These are phyloP conservation scores for Prinsepia uniflora DNA, from an alignment of 306 rosid genomes.

Conservation along the genomic window DNA sequence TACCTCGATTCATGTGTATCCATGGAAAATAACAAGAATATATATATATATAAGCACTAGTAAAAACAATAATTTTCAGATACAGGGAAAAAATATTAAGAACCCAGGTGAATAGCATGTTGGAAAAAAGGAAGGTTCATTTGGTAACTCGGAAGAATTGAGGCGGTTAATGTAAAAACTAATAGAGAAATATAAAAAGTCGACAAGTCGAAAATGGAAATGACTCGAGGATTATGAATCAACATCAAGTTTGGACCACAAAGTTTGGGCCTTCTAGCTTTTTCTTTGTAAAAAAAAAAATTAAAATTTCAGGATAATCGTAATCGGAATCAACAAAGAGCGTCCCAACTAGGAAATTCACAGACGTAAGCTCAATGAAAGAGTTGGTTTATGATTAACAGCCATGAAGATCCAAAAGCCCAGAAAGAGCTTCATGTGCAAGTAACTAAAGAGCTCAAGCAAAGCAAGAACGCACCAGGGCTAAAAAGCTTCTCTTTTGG, in stretches of 20 bases:
- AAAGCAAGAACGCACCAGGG: not conserved
- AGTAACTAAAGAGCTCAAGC: not conserved
- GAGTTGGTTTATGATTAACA: not conserved
- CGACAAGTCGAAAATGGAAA: not conserved
- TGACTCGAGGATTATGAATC: not conserved
- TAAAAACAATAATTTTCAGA: not conserved
- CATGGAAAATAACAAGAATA: not conserved
- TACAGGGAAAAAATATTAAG: not conserved
- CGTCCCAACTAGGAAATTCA: not conserved
- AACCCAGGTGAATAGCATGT: conserved; percentile 4
- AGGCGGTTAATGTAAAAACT: not conserved
- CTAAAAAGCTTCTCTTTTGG: too few relatives aligned
- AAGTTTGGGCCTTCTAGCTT: not conserved
- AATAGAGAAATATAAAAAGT: not conserved
- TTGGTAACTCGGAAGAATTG: not conserved
- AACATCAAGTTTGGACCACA: conserved; percentile 16
- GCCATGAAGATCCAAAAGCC: not conserved
- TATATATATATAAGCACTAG: too few relatives aligned
- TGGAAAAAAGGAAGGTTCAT: not conserved
- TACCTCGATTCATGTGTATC: not conserved
- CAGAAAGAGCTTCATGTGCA: not conserved
- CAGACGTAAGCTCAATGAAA: not conserved
- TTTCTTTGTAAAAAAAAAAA: not conserved
- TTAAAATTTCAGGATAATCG: not conserved
- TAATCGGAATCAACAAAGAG: not conserved